Conservation (phyloP, 73 alveolate genomes). For the Tetrahymena thermophila region DNA sequence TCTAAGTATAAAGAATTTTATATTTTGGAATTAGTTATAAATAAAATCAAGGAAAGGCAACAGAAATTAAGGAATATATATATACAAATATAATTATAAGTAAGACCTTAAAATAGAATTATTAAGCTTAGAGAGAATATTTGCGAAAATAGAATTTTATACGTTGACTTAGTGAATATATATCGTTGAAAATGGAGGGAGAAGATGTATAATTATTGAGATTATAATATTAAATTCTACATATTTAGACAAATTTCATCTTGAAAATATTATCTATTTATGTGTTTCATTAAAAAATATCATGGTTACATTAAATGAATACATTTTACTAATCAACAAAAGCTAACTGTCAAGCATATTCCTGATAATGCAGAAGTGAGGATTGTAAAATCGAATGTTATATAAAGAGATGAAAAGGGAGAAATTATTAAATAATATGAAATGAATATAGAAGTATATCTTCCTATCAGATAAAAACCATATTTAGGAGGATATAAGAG, state of each 20-base stretch:
- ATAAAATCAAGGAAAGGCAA: constrained; percentile 1
- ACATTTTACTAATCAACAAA: neutral
- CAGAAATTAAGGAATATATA: neutral
- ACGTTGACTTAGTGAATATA: neutral
- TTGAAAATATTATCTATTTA: neutral
- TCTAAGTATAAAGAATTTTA: neutral
- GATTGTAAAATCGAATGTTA: constrained; percentile 23
- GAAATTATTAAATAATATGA: constrained; percentile 31
- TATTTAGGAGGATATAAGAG: constrained; percentile 62
- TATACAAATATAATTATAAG: neutral
- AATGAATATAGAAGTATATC: constrained; percentile 18
- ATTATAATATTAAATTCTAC: neutral
- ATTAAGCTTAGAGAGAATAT: neutral
- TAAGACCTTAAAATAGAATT: neutral
- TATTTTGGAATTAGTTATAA: neutral
- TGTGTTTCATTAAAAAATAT: neutral
- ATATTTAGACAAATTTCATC: neutral
- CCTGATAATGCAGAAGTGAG: constrained; percentile 21
- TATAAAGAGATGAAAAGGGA: constrained; percentile 39
- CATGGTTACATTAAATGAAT: neutral
- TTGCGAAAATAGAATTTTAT: no score
- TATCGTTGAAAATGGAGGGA: neutral
- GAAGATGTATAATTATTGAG: neutral
- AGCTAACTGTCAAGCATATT: constrained; percentile 2
- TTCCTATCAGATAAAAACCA: constrained; percentile 18